Evolutionary conservation across 2,329 filamentous ascomycete species (phyloP), one percentile per base, ranked within the genome.

Genomic region (Ophiostoma triangulosporum): DNA sequence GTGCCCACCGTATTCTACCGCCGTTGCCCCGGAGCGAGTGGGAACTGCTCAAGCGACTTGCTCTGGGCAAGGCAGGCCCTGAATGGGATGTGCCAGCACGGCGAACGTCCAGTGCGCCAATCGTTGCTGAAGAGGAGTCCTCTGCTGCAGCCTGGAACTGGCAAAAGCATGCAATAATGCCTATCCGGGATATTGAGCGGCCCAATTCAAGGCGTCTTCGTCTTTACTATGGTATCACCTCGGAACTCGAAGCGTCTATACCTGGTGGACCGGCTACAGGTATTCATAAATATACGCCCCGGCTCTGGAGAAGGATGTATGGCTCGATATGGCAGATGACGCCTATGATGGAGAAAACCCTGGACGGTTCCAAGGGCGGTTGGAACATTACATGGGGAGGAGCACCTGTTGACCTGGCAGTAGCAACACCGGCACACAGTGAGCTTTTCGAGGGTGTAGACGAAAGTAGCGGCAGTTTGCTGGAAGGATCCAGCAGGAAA

Each of bases 21-120:
- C 80, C 80, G 0, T 55, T 83, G 15, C 69, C 70, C 6, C 65
- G 63, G 27, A 66, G 68, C 17, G 77, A 83, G 60, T 83, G 78
- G 78, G 69, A 81, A 14, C 61, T 71, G 14, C 64, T 83, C n/a
- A 64, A 64, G n/a, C 64, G 65, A 24, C 59, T 83, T 33, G 69
- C 69, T 3, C 57, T 60, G 7, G 78, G 73, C 1, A 64, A 65
- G 26, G 69, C 69, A 9, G 60, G 48, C 50, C 56, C 20, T 56
- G 64, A 69, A 31, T 73, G 70, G 65, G 60, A 54, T 17, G 58
- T 73, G 1, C 71, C 73, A 22, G 40, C 57, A 1, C 63, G 69
- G 31, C 63, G 72, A 27, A 55, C 65, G 0, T 59, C 68, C 9
- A n/a, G 14, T 38, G 15, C 22, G 7, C 5, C 43, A 2, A 9